Base-by-base conservation (phyloP, 345 rosid genomes). In the Streptanthus diversifolius region DNA sequence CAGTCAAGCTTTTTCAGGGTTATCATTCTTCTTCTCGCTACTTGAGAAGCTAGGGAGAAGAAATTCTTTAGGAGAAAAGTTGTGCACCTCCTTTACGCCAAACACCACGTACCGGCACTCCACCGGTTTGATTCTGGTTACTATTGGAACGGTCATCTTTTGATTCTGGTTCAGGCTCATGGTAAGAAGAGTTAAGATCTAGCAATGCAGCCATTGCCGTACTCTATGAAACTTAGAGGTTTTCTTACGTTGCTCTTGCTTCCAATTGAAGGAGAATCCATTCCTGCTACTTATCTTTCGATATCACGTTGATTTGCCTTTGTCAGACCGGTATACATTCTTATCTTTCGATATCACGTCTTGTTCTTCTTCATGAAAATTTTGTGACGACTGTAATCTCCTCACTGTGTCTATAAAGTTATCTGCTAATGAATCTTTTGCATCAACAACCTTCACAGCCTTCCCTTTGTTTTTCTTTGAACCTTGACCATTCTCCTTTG, bases 141-240 rank as follows among this genome's bases (percentile, higher is more conserved):
- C 76, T 75, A 44, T 75, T 74, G 17, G 43, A 51, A 53, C 29
- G 65, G 8, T 8, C 29, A 19, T 33, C 53, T 5, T 73, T 70
- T 37, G 60, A 72, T 52, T 77, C 84, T 0, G 73, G 80, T 69
- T 83, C 85, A n/a, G 80, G 70, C 32, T 78, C 85, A 5, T 79
- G 70, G 36, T 76, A 76, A 17, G 89, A 72, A 57, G 71, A 80
- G 15, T 78, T 82, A 0, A 66, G 51, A 81, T 90, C 87, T 61
- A 85, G 19, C 13, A 85, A 68, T n/a, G 92, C 85, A 41, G 86
- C 88, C 80, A 83, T 79, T 43, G 85, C 67, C 95, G 81, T 61
- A 70, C 80, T 52, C 93, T 83, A 40, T 83, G 91, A 72, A 91
- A 88, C 80, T 91, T 91, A 0, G 95, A 87, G 32, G 90, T 85